A percentile compares a stretch with the other conserved stretches of the same genome.
phyloP scores from a whole-genome alignment of 2,329 filamentous ascomycete species.

The Claviceps lovelessii region DNA sequence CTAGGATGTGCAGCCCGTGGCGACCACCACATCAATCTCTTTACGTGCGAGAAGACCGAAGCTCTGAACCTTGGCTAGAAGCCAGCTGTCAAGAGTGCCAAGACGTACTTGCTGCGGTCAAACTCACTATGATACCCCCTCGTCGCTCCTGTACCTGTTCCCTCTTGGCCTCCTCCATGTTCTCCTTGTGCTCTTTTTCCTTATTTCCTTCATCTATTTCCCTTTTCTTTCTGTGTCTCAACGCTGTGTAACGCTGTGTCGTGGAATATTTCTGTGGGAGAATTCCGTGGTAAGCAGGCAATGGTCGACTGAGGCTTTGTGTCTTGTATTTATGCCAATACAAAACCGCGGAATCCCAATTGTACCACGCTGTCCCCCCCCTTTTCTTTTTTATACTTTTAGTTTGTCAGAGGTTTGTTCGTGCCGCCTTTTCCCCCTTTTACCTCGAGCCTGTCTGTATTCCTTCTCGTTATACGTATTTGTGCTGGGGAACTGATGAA shows the following conservation, averaged over 20 bases:
- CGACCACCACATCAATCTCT: conserved; percentile 83
- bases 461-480: not conserved
- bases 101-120: not conserved
- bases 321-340: no score
- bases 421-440: no score
- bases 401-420: no score
- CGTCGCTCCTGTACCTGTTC: not conserved
- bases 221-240: not conserved
- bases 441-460: no score
- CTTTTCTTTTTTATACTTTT: no score
- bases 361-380: no score
- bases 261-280: no score
- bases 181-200: not conserved
- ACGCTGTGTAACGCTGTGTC: no score
- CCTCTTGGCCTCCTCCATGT: not conserved
- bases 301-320: no score
- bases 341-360: no score
- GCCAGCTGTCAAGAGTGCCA: conserved; percentile 1
- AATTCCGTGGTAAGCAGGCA: no score
- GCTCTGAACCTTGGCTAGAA: conserved; percentile 17
- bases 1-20: conserved; percentile 75
- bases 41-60: conserved; percentile 48
- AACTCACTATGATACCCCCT: conserved; percentile 2
- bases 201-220: not conserved
- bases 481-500: not conserved